These are phyloP conservation scores for Acacia concinna DNA, from an alignment of 331 rosid genomes.

Conservation along the genomic window DNA sequence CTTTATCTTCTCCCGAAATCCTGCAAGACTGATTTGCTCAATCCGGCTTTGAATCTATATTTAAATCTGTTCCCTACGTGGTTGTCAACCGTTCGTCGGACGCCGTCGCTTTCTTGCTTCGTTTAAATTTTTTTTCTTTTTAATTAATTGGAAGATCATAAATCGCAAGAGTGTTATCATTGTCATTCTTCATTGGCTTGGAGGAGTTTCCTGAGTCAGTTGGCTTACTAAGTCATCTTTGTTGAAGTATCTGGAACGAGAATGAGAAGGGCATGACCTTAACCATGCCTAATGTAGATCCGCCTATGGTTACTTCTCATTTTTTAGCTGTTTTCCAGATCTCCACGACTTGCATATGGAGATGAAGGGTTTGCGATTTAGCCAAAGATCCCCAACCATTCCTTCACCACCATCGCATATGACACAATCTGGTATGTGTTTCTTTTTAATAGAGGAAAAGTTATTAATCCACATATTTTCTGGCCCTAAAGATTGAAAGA, in stretches of 20 bases:
- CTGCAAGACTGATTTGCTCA: not conserved
- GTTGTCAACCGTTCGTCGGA: not conserved
- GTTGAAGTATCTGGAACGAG: not conserved
- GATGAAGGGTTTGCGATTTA: not conserved
- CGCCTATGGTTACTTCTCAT: not conserved
- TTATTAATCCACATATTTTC: not conserved
- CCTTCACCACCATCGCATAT: slow-evolving; percentile 31
- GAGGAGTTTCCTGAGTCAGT: not conserved
- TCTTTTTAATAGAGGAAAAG: not conserved
- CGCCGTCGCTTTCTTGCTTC: not conserved
- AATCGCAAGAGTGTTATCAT: not conserved
- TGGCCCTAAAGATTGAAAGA: not conserved
- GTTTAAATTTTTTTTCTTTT: not conserved
- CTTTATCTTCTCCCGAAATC: not conserved
- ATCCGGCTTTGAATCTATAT: not conserved
- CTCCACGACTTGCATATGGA: slow-evolving; percentile 29
- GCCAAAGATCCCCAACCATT: slow-evolving; percentile 14
- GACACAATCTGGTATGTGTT: slow-evolving; percentile 30
- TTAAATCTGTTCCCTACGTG: not conserved
- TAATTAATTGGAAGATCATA: not conserved
- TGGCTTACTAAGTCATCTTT: not conserved
- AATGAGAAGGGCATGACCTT: not conserved
- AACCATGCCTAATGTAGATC: not conserved
- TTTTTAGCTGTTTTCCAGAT: slow-evolving; percentile 16
- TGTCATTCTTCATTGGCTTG: not conserved